These are phyloP conservation scores for Metschnikowia henanensis DNA, from an alignment of 805 yeast genomes.

Conservation along the genomic window DNA sequence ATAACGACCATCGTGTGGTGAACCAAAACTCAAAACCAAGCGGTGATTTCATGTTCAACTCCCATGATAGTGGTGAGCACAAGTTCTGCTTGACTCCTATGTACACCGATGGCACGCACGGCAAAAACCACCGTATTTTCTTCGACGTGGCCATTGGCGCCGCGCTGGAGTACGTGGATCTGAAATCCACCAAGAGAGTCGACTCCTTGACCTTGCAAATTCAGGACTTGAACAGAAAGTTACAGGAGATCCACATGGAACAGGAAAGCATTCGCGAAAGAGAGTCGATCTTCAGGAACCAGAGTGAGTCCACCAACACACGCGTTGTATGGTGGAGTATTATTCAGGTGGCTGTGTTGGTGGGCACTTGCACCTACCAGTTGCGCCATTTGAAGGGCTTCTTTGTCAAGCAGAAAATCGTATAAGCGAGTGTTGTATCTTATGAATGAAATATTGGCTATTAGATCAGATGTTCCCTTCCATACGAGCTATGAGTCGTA, in stretches of 20 bases:
- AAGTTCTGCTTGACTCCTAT: slow-evolving; percentile 65
- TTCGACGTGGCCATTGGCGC: slow-evolving; percentile 74
- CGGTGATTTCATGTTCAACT: slow-evolving; percentile 78
- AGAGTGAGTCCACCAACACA: slow-evolving; percentile 72
- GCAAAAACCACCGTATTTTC: slow-evolving; percentile 63
- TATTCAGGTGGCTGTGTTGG: slow-evolving; percentile 66
- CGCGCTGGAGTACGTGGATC: slow-evolving; percentile 59
- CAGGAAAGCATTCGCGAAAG: slow-evolving; percentile 71
- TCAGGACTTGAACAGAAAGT: slow-evolving; percentile 54
- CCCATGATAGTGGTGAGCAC: slow-evolving; percentile 85
- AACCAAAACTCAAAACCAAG: slow-evolving; percentile 58
- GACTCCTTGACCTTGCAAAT: slow-evolving; percentile 55
- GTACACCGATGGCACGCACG: slow-evolving; percentile 69
- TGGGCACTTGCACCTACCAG: slow-evolving; percentile 73
- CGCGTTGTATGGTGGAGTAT: slow-evolving; percentile 74
- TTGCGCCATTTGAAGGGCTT: slow-evolving; percentile 73
- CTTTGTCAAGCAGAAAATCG: slow-evolving; percentile 85
- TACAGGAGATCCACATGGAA: slow-evolving; percentile 61
- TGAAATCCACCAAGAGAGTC: slow-evolving; percentile 54
- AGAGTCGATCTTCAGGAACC: slow-evolving; percentile 76
- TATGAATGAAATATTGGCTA: too few relatives aligned
- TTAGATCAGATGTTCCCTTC: too few relatives aligned
- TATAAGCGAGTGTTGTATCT: too few relatives aligned
- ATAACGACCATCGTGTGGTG: slow-evolving; percentile 76
- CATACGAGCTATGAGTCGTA: too few relatives aligned